Conservation (phyloP, 768 basidiomycete genomes). For the Glaciozyma martinii region DNA sequence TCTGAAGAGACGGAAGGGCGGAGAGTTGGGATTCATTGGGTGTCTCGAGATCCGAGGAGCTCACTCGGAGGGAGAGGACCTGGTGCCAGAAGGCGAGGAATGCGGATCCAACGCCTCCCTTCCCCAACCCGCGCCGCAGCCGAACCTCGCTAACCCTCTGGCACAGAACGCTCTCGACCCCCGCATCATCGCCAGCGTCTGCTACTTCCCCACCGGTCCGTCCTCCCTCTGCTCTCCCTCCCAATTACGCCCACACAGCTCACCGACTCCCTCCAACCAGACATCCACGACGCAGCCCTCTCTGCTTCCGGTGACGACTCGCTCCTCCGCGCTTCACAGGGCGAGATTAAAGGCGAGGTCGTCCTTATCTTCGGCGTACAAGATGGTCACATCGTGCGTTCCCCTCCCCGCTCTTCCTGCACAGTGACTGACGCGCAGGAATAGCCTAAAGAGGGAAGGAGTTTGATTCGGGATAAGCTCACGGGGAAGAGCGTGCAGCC, state of each 20-base stretch:
- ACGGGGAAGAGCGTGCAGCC: constrained; percentile 36
- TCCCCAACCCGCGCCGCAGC: neutral
- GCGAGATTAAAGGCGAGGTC: constrained; percentile 60
- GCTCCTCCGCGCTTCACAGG: constrained; percentile 59
- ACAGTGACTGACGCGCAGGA: neutral
- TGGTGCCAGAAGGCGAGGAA: too few relatives aligned
- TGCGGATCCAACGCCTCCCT: too few relatives aligned
- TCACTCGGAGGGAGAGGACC: too few relatives aligned
- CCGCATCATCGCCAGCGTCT: constrained; percentile 71
- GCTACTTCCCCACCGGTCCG: constrained; percentile 85
- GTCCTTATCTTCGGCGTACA: constrained; percentile 96
- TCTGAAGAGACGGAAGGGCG: neutral
- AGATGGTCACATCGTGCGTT: constrained; percentile 43
- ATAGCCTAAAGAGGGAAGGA: constrained; percentile 65
- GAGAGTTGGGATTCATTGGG: too few relatives aligned
- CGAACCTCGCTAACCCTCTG: neutral
- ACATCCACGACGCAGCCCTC: constrained; percentile 72
- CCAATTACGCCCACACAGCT: constrained; percentile 42
- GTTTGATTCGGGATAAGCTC: constrained; percentile 68
- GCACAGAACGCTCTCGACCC: constrained; percentile 75
- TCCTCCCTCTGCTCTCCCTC: constrained; percentile 72
- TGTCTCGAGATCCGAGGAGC: too few relatives aligned
- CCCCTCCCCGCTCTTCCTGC: neutral
- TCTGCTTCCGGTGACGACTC: constrained; percentile 73
- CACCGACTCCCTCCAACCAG: constrained; percentile 8